Conservation (phyloP, 2,329 filamentous ascomycete species). For the Cytospora paraplurivora region DNA sequence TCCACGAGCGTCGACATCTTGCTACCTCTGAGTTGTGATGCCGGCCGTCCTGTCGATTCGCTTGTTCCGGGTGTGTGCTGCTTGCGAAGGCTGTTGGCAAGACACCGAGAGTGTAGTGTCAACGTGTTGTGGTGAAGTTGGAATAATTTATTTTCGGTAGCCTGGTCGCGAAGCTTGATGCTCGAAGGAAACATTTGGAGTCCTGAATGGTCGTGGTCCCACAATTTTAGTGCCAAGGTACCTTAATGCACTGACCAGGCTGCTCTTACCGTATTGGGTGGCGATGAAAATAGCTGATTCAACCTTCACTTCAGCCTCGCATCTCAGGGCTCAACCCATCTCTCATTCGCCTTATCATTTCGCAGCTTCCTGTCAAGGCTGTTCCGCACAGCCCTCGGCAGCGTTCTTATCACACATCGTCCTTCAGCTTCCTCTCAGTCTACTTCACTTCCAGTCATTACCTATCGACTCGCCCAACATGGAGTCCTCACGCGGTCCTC, state of each 20-base stretch:
- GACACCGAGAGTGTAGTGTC: neutral
- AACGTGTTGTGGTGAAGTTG: neutral
- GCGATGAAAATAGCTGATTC: conserved; percentile 19
- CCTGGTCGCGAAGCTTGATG: conserved; percentile 12
- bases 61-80: neutral
- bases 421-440: neutral
- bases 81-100: neutral
- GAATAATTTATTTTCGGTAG: neutral
- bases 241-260: conserved; percentile 8
- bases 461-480: conserved; percentile 52
- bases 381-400: neutral
- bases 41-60: neutral
- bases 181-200: neutral
- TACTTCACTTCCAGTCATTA: conserved; percentile 13
- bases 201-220: conserved; percentile 15
- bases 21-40: conserved; percentile 16
- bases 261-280: neutral
- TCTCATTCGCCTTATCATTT: neutral
- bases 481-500: conserved; percentile 89
- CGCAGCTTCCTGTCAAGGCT: neutral
- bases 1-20: conserved; percentile 88
- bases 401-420: neutral
- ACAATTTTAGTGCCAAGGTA: conserved; percentile 13
- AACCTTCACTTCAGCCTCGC: conserved; percentile 10
- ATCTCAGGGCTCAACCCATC: neutral